Percentiles rank a stretch among this genome's conserved stretches.
These are phyloP conservation scores for Willaertia magna DNA, from an alignment of 208 protist species.

Conservation along the genomic window DNA sequence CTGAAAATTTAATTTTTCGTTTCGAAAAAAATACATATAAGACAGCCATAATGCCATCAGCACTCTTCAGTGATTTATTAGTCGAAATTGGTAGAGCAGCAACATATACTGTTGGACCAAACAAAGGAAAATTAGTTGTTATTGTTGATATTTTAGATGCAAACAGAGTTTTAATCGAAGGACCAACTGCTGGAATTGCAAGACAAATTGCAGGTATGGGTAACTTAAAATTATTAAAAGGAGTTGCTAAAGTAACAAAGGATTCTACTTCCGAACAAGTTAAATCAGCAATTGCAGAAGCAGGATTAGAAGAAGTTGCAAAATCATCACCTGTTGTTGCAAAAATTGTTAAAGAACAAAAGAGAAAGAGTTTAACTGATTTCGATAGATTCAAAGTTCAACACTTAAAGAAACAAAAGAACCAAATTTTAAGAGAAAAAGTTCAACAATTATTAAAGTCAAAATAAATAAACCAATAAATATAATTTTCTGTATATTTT, in stretches of 20 bases:
- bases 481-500: too few relatives aligned
- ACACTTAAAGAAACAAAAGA: background rate
- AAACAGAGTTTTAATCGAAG: background rate
- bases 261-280: background rate
- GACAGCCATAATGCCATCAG: background rate
- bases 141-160: slow-evolving; percentile 8
- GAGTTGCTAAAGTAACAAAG: background rate
- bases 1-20: too few relatives aligned
- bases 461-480: too few relatives aligned
- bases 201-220: background rate
- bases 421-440: background rate
- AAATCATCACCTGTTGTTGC: background rate
- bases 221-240: background rate
- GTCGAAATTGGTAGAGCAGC: background rate
- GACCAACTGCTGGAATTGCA: background rate
- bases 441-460: too few relatives aligned
- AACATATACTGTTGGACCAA: background rate
- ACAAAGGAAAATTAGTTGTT: background rate
- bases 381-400: slow-evolving; percentile 9
- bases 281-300: background rate
- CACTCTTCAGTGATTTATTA: background rate
- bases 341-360: background rate
- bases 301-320: background rate
- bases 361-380: background rate
- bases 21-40: too few relatives aligned